phyloP scores from a whole-genome alignment of 129 eudicot species.

The Flaveria linearis region DNA sequence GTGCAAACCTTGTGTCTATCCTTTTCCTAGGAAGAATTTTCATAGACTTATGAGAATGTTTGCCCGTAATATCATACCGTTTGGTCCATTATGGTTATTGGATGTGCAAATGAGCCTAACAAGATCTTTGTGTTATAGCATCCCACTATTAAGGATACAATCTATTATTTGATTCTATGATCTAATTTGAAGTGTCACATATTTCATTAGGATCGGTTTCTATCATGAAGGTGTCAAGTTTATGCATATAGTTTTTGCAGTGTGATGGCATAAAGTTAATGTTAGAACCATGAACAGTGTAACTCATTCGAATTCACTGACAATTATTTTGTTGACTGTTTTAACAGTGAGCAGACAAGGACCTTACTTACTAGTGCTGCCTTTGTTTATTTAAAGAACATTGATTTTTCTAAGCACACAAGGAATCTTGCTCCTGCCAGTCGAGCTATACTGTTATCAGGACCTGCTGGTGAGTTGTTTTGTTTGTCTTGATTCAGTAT shows the following conservation, averaged over 20 bases:
- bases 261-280: neutral
- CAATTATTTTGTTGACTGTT: neutral
- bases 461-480: conserved; percentile 77
- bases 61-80: neutral
- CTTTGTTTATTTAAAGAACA: conserved; percentile 69
- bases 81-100: too few relatives aligned
- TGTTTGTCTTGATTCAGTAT: conserved; percentile 13
- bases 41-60: neutral
- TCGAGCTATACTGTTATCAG: conserved; percentile 89
- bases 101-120: too few relatives aligned
- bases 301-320: neutral
- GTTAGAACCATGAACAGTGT: neutral
- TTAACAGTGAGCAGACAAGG: conserved; percentile 84
- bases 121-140: too few relatives aligned
- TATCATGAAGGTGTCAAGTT: neutral
- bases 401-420: conserved; percentile 72
- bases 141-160: too few relatives aligned
- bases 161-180: too few relatives aligned
- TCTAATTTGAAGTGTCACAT: too few relatives aligned
- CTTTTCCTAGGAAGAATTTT: neutral
- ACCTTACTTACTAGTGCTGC: conserved; percentile 86
- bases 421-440: conserved; percentile 95
- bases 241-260: neutral
- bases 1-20: neutral
- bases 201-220: too few relatives aligned